Base-by-base conservation (phyloP, 192 early-diverging fungal species). In the Spinellus fusiger region DNA sequence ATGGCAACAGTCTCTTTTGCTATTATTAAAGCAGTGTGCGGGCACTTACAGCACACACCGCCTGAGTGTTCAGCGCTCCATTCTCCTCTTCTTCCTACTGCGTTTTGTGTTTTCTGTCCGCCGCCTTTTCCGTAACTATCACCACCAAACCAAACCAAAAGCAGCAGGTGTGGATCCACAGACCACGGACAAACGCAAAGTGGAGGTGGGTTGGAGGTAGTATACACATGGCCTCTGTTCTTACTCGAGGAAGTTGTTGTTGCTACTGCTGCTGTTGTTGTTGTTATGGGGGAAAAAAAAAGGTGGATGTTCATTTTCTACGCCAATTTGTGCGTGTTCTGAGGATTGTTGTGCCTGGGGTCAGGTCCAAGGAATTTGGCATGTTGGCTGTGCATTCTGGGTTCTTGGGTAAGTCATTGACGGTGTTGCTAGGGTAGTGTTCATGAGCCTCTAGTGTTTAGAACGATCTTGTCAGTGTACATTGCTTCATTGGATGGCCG, bases 381-480 rank as follows among this genome's bases (percentile, higher is more conserved):
- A 77, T 98, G 70, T 73, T 98, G 25, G 73, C 86, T 27, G 71
- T 90, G 28, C 95, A 95, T 71, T 90, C 91, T 47, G 80, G 81
- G 9, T 92, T 98, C 73, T 77, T 96, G 25, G 76, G 81, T 81
- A 74, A 47, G 46, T 31, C 3, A 25, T 34, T 12, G 16, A 10
- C n/a, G 22, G 3, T 40, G 44, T 4, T 5, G 33, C 23, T n/a
- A 47, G 13, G 4, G 23, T 35, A 58, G 5, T 13, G 1, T 9
- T 33, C 4, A 18, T 32, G 22, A 32, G n/a, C 55, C 13, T 46
- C 48, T 57, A 76, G 80, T 98, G 18, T 88, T 92, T 52, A 79
- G 96, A 35, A 96, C 96, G 2, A 79, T 93, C 38, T 71, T 98
- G 29, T 94, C 92, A 18, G 84, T 98, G 1, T 94, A 90, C 47